These are phyloP conservation scores for Monosporascus sp. DNA, from an alignment of 2,329 filamentous ascomycete species.

Conservation along the genomic window DNA sequence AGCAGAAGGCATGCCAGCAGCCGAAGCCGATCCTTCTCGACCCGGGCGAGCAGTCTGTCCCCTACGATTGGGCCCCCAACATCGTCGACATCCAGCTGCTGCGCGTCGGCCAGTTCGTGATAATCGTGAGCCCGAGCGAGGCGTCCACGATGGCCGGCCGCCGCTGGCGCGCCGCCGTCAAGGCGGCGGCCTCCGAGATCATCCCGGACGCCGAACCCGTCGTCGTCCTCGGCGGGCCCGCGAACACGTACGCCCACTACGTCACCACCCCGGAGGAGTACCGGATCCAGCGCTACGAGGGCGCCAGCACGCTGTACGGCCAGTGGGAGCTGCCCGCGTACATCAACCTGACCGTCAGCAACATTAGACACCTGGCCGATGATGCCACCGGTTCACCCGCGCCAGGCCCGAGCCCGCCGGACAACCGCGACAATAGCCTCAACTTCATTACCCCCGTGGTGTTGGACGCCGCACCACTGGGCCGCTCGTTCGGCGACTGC, in stretches of 20 bases:
- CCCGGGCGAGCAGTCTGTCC: conserved; percentile 67
- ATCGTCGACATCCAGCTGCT: conserved; percentile 82
- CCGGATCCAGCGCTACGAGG: conserved; percentile 82
- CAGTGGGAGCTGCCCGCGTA: conserved; percentile 78
- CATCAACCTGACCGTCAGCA: conserved; percentile 75
- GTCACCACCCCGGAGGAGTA: conserved; percentile 77
- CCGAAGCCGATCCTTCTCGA: conserved; percentile 84
- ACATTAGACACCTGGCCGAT: conserved; percentile 60
- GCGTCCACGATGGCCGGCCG: conserved; percentile 88
- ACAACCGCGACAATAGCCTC: conserved; percentile 70
- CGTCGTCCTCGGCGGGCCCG: conserved; percentile 79
- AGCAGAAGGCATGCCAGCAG: conserved; percentile 69
- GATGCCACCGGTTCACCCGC: conserved; percentile 37
- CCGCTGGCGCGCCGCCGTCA: conserved; percentile 72
- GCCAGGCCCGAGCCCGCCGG: conserved; percentile 62
- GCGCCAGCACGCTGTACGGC: conserved; percentile 86
- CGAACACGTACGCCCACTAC: conserved; percentile 85
- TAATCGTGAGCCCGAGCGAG: conserved; percentile 82
- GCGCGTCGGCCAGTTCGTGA: conserved; percentile 75
- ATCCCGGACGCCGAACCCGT: conserved; percentile 46
- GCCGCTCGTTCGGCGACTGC: conserved; percentile 66
- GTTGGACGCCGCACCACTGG: conserved; percentile 60
- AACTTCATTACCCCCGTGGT: conserved; percentile 78
- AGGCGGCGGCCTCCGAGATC: conserved; percentile 38
- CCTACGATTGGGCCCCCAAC: conserved; percentile 84